A percentile compares a stretch with the other conserved stretches of the same genome.
Conservation (phyloP, 2,329 filamentous ascomycete genomes). For the Nannizziopsis arthrosporioides region DNA sequence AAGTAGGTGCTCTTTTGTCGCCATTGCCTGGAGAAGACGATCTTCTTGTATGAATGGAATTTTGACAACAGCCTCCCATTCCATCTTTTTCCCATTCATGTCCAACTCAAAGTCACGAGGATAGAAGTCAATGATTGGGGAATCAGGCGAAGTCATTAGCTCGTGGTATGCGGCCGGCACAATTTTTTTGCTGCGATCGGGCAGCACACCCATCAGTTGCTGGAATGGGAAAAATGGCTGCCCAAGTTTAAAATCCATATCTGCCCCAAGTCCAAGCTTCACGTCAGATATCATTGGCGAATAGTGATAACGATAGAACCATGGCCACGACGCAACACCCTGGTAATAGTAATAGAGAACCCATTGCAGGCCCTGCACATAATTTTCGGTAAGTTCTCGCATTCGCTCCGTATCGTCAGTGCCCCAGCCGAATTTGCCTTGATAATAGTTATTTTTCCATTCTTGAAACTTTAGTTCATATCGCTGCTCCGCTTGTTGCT, state of each 20-base stretch:
- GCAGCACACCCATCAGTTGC: constrained; percentile 95
- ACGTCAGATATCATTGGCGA: constrained; percentile 96
- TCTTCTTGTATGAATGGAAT: constrained; percentile 97
- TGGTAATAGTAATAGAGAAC: constrained; percentile 97
- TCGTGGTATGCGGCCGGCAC: constrained; percentile 79
- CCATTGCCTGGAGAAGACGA: constrained; percentile 74
- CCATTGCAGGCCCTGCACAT: constrained; percentile 95
- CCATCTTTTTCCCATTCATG: constrained; percentile 99
- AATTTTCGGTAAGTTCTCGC: constrained; percentile 78
- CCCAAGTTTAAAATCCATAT: constrained; percentile 85
- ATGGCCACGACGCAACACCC: constrained; percentile 95
- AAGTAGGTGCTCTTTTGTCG: constrained; percentile 66
- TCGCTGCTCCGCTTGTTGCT: constrained; percentile 65
- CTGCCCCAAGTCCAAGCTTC: constrained; percentile 69
- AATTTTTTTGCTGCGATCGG: constrained; percentile 93
- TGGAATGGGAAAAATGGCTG: constrained; percentile 92
- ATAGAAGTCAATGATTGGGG: constrained; percentile 96
- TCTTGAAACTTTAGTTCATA: constrained; percentile 81
- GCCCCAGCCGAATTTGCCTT: constrained; percentile 81
- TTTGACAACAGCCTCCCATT: constrained; percentile 98
- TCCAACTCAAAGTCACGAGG: constrained; percentile 93
- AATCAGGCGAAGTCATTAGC: constrained; percentile 80
- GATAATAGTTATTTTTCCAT: constrained; percentile 94
- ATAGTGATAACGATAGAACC: constrained; percentile 96
- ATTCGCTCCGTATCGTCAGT: constrained; percentile 70